Percentiles rank a stretch among this genome's conserved stretches.
Conservation (phyloP, 495 filamentous ascomycete species). For the Daldinia decipiens region DNA sequence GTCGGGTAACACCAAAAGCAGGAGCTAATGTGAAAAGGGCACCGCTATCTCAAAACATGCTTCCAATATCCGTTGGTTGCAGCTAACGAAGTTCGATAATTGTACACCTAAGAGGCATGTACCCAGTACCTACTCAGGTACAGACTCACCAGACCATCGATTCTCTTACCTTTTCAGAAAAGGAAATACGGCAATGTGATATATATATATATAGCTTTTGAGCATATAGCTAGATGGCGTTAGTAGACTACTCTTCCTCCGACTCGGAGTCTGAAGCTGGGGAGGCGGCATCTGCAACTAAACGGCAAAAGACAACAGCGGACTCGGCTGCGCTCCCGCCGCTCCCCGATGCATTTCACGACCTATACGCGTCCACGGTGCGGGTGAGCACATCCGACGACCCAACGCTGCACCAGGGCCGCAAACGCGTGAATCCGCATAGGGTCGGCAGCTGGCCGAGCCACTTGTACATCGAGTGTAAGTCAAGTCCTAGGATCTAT, state of each 20-base stretch:
- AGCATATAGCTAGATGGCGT: slow-evolving; percentile 56
- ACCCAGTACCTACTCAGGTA: not conserved
- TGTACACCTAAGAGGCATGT: not conserved
- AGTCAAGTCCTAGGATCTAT: slow-evolving; percentile 47
- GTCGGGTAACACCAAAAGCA: slow-evolving; percentile 12
- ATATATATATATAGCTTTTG: not conserved
- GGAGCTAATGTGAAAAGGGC: not conserved
- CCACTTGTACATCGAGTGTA: slow-evolving; percentile 94
- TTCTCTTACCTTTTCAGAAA: no score
- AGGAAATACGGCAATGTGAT: no score
- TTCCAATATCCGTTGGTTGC: not conserved
- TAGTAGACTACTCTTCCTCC: slow-evolving; percentile 76
- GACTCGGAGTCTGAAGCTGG: slow-evolving; percentile 59
- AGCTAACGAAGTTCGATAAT: not conserved
- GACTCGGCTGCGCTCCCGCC: slow-evolving; percentile 70
- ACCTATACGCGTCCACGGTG: slow-evolving; percentile 85
- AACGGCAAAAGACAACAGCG: slow-evolving; percentile 39
- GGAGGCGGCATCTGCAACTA: slow-evolving; percentile 23
- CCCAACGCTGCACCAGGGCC: slow-evolving; percentile 83
- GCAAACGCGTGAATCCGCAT: slow-evolving; percentile 83
- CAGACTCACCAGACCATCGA: no score
- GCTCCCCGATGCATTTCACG: slow-evolving; percentile 82
- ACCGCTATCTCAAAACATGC: not conserved
- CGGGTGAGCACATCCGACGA: slow-evolving; percentile 81
- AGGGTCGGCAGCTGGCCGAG: slow-evolving; percentile 91